A percentile compares a stretch with the other conserved stretches of the same genome.
Evolutionary conservation across 768 basidiomycete genomes (phyloP).

Genomic region (Calvatia gigantea): DNA sequence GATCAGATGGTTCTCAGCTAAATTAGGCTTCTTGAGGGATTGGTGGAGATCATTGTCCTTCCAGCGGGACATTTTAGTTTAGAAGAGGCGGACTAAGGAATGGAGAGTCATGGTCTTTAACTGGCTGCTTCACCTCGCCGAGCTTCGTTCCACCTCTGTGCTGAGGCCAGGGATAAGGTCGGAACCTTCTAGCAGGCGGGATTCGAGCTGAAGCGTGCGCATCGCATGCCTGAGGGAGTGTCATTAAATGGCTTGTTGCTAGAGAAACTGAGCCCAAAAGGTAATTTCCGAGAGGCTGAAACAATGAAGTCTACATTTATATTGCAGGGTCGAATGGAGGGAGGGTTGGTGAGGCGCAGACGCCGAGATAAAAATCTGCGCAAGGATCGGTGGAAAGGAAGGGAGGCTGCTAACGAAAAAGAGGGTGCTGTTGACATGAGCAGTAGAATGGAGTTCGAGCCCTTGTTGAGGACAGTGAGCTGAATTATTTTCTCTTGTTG

Average conservation of each 20-base stretch:
- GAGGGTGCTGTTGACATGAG: slow-evolving; percentile 3
- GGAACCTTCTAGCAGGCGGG: not conserved
- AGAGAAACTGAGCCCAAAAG: slow-evolving; percentile 3
- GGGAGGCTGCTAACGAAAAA: slow-evolving; percentile 2
- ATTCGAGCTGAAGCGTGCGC: not conserved
- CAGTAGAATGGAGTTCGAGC: slow-evolving; percentile 2
- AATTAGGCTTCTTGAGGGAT: no score
- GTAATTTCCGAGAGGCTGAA: slow-evolving; percentile 3
- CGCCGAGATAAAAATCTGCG: no score
- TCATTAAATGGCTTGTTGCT: slow-evolving; percentile 6
- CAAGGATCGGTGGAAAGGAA: slow-evolving; percentile 5
- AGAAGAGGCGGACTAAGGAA: no score
- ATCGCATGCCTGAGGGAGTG: not conserved
- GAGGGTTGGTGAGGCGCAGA: no score
- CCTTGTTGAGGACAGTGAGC: not conserved
- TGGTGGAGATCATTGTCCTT: no score
- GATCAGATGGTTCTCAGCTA: no score
- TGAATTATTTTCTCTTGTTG: not conserved
- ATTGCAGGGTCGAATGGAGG: slow-evolving; percentile 1
- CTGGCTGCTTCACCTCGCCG: no score
- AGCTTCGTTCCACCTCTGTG: no score
- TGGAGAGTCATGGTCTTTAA: no score
- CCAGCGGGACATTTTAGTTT: no score
- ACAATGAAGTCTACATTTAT: not conserved
- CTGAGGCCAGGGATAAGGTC: no score